Evolutionary conservation across 805 yeast species (phyloP).

Genomic region (Blastobotrys attinorum): DNA sequence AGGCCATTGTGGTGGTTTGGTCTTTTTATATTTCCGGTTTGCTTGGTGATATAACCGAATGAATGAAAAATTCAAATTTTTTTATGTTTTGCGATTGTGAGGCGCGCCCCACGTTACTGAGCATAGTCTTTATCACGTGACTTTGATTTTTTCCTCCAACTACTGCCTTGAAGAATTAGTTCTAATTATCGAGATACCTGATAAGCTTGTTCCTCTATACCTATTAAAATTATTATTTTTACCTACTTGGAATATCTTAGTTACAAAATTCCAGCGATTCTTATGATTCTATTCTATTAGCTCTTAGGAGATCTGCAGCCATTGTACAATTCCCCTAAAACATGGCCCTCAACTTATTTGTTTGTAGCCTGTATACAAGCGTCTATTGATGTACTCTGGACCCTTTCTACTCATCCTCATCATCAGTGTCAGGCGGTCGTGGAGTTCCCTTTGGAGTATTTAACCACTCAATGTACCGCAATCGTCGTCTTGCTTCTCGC

Average conservation of each 20-base stretch:
- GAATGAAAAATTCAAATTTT: too few relatives aligned
- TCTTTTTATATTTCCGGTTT: not conserved
- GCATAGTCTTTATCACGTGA: too few relatives aligned
- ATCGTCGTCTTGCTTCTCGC: conserved; percentile 88
- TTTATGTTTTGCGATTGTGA: too few relatives aligned
- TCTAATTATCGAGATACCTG: too few relatives aligned
- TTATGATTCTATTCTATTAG: too few relatives aligned
- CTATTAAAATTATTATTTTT: too few relatives aligned
- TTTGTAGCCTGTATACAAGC: not conserved
- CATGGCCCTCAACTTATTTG: not conserved
- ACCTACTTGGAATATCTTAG: too few relatives aligned
- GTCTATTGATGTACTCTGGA: not conserved
- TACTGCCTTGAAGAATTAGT: too few relatives aligned
- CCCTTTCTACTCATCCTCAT: conserved; percentile 68
- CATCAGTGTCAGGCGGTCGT: conserved; percentile 87
- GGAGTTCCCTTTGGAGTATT: conserved; percentile 97
- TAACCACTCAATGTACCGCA: conserved; percentile 91
- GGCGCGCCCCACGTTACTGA: too few relatives aligned
- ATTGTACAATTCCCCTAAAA: not conserved
- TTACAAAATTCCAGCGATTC: too few relatives aligned
- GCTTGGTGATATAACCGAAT: not conserved
- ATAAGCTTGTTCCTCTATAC: too few relatives aligned
- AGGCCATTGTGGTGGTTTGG: not conserved
- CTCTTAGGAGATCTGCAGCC: not conserved
- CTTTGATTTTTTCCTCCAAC: too few relatives aligned